Conservation (phyloP, 2,329 filamentous ascomycete species). For the Emergomyces orientalis region DNA sequence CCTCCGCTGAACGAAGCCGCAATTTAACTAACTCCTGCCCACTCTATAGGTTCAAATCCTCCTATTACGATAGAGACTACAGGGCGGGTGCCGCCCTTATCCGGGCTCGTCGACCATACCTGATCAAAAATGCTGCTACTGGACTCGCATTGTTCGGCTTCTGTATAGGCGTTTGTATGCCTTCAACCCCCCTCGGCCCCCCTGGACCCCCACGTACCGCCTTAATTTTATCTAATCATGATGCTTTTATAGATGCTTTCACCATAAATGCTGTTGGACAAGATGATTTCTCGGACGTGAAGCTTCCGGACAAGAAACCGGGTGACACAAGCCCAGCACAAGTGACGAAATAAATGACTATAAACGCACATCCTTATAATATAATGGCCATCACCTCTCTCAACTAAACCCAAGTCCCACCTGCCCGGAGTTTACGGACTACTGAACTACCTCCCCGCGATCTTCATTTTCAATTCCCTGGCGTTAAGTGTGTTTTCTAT, state of each 20-base stretch:
- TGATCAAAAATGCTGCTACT: slow-evolving; percentile 79
- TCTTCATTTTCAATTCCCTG: background rate
- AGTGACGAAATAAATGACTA: background rate
- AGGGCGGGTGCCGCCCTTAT: slow-evolving; percentile 81
- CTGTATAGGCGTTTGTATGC: slow-evolving; percentile 79
- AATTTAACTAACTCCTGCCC: background rate
- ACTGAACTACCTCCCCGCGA: background rate
- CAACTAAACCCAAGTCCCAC: background rate
- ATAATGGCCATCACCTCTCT: background rate
- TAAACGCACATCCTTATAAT: background rate
- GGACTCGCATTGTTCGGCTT: slow-evolving; percentile 67
- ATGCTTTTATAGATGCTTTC: slow-evolving; percentile 47
- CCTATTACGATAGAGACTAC: slow-evolving; percentile 86
- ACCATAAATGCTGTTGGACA: slow-evolving; percentile 82
- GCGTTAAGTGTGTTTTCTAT: background rate
- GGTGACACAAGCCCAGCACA: background rate
- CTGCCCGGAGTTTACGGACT: background rate
- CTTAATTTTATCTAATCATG: slow-evolving; percentile 1
- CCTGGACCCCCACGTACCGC: background rate
- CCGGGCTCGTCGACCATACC: slow-evolving; percentile 81
- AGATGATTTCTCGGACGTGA: slow-evolving; percentile 93
- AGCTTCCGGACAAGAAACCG: slow-evolving; percentile 59
- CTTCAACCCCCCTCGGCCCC: background rate
- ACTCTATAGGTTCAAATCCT: slow-evolving; percentile 52
- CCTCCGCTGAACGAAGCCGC: slow-evolving; percentile 4